phyloP scores from a whole-genome alignment of 805 yeast species.

The Ogataea methylovora region DNA sequence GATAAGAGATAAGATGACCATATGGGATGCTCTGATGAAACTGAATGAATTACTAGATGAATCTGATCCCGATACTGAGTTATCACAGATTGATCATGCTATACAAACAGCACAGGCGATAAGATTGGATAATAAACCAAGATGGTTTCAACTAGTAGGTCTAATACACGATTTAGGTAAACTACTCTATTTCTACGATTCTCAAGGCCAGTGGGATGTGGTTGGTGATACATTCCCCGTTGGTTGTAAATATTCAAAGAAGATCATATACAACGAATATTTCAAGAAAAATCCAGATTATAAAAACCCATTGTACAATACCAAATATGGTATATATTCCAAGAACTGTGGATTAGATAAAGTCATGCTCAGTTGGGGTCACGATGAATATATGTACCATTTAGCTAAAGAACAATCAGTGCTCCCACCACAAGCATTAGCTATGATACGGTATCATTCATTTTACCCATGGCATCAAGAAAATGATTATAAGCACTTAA shows the following conservation, averaged over 20 bases:
- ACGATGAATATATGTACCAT: slow-evolving; percentile 73
- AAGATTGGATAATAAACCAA: slow-evolving; percentile 55
- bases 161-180: slow-evolving; percentile 67
- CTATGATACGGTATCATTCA: slow-evolving; percentile 70
- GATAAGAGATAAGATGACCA: slow-evolving; percentile 55
- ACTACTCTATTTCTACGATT: slow-evolving; percentile 59
- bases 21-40: slow-evolving; percentile 64
- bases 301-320: slow-evolving; percentile 54
- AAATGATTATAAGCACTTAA: slow-evolving; percentile 53
- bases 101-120: slow-evolving; percentile 73
- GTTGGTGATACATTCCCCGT: slow-evolving; percentile 77
- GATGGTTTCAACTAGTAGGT: slow-evolving; percentile 75
- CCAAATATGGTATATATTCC: slow-evolving; percentile 60
- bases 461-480: slow-evolving; percentile 76
- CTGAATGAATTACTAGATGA: slow-evolving; percentile 60
- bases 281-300: slow-evolving; percentile 56
- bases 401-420: slow-evolving; percentile 57
- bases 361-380: slow-evolving; percentile 74
- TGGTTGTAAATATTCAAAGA: slow-evolving; percentile 57
- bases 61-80: slow-evolving; percentile 68
- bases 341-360: slow-evolving; percentile 60
- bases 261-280: slow-evolving; percentile 52
- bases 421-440: slow-evolving; percentile 58
- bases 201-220: slow-evolving; percentile 75
- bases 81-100: slow-evolving; percentile 71